Conservation (phyloP, 169 alveolate genomes). For the Eimeria praecox region DNA sequence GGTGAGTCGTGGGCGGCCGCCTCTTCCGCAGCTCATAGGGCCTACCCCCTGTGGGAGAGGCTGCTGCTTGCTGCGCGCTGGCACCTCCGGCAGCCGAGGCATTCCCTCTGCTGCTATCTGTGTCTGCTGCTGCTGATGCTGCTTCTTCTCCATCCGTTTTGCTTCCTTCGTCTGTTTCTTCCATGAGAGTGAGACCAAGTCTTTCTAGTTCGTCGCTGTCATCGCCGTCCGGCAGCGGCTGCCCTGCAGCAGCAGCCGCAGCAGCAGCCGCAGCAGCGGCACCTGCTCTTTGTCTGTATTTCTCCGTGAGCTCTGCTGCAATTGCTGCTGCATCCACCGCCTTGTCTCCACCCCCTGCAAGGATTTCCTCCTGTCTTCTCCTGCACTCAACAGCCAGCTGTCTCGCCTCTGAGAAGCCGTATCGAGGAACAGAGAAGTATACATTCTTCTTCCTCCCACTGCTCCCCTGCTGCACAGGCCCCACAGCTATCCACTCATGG, state of each 20-base stretch:
- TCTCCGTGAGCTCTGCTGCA: slow-evolving; percentile 75
- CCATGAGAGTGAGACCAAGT: slow-evolving; percentile 44
- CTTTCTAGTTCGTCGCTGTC: slow-evolving; percentile 69
- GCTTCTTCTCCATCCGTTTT: slow-evolving; percentile 62
- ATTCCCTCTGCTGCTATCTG: slow-evolving; percentile 69
- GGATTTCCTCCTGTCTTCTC: slow-evolving; percentile 65
- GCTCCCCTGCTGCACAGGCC: slow-evolving; percentile 71
- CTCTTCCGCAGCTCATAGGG: slow-evolving; percentile 72
- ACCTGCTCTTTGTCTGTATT: slow-evolving; percentile 52
- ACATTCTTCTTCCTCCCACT: slow-evolving; percentile 70
- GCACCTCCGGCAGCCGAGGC: slow-evolving; percentile 8
- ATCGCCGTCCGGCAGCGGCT: slow-evolving; percentile 45
- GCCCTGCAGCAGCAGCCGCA: slow-evolving; percentile 57
- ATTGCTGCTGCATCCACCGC: slow-evolving; percentile 68
- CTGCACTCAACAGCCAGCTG: slow-evolving; percentile 78
- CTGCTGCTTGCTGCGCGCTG: slow-evolving; percentile 48
- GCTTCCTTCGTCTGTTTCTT: slow-evolving; percentile 73
- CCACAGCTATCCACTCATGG: slow-evolving; percentile 77
- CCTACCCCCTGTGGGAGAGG: slow-evolving; percentile 57
- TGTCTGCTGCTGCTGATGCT: slow-evolving; percentile 65
- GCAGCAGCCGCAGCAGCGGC: slow-evolving; percentile 67
- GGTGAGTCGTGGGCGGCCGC: slow-evolving; percentile 51
- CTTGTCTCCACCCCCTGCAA: slow-evolving; percentile 70
- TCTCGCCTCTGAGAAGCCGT: slow-evolving; percentile 74
- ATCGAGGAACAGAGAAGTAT: slow-evolving; percentile 62